phyloP scores from a whole-genome alignment of 164 flowering plant genomes.

The Aristolochia contorta region DNA sequence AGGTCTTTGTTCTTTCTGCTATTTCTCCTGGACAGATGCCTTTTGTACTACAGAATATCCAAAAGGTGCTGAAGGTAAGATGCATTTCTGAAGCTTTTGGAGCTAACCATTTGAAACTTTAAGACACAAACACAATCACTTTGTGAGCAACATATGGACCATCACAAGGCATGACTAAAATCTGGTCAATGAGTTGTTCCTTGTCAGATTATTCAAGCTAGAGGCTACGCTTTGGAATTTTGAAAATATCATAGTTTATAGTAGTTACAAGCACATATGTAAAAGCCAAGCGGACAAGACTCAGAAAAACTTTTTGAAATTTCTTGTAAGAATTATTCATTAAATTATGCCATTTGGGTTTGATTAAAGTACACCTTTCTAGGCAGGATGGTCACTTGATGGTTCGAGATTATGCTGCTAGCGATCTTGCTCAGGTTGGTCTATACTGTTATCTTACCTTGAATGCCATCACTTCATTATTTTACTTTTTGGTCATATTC shows the following conservation, averaged over 20 bases:
- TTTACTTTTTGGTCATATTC: no score
- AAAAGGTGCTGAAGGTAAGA: constrained; percentile 69
- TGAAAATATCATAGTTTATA: no score
- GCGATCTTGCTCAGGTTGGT: constrained; percentile 98
- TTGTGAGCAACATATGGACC: no score
- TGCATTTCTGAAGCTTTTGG: background rate
- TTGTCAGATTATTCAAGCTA: no score
- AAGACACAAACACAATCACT: background rate
- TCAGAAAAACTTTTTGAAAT: no score
- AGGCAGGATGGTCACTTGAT: constrained; percentile 87
- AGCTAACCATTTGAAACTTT: background rate
- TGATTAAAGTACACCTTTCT: constrained; percentile 18
- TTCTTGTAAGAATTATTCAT: background rate
- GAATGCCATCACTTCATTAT: no score
- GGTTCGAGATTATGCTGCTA: constrained; percentile 88
- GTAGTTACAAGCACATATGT: no score
- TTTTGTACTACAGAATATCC: constrained; percentile 61
- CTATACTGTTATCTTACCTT: background rate
- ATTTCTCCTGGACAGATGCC: constrained; percentile 96
- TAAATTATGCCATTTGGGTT: constrained; percentile 1
- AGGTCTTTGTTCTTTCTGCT: constrained; percentile 96
- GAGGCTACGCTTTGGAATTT: no score
- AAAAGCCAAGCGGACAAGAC: no score
- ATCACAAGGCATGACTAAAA: no score
- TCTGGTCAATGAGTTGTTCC: no score